Conservation (phyloP, 495 filamentous ascomycete genomes). For the Copromyces sp. region DNA sequence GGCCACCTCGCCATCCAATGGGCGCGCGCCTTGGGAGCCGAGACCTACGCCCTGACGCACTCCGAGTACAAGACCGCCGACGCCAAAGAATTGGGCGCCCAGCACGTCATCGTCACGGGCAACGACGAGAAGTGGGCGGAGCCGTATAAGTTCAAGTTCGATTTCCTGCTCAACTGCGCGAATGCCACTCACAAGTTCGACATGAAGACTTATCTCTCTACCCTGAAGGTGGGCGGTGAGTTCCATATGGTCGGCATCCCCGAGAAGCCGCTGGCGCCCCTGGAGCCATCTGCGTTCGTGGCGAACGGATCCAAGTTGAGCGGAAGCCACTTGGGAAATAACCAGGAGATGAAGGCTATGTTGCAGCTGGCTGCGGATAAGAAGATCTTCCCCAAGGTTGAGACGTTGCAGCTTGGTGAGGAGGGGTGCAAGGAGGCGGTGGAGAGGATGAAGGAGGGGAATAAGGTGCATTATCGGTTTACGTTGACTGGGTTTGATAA, state of each 20-base stretch:
- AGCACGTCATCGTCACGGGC: constrained; percentile 53
- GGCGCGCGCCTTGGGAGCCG: constrained; percentile 54
- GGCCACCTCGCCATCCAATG: constrained; percentile 58
- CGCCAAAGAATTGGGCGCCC: constrained; percentile 51
- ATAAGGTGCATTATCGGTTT: constrained; percentile 46
- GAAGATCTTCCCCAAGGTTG: constrained; percentile 59
- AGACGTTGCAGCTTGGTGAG: constrained; percentile 59
- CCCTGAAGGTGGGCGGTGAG: constrained; percentile 56
- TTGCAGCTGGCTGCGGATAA: constrained; percentile 65
- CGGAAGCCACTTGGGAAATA: constrained; percentile 60
- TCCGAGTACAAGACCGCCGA: constrained; percentile 48
- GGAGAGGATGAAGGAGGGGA: constrained; percentile 49
- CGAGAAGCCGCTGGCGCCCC: constrained; percentile 50
- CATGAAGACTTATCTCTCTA: constrained; percentile 51
- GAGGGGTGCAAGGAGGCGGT: constrained; percentile 65
- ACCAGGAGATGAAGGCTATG: constrained; percentile 65
- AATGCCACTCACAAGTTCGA: constrained; percentile 61
- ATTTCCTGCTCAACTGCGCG: constrained; percentile 65
- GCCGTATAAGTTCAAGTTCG: constrained; percentile 49
- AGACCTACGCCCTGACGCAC: constrained; percentile 58
- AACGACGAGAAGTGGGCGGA: constrained; percentile 54
- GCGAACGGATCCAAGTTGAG: constrained; percentile 54
- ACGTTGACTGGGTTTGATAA: constrained; percentile 43
- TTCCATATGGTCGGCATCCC: constrained; percentile 70
- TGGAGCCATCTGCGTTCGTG: constrained; percentile 54